These are phyloP conservation scores for Przewalskia tangutica DNA, from an alignment of 257 asterid genomes.

Conservation along the genomic window DNA sequence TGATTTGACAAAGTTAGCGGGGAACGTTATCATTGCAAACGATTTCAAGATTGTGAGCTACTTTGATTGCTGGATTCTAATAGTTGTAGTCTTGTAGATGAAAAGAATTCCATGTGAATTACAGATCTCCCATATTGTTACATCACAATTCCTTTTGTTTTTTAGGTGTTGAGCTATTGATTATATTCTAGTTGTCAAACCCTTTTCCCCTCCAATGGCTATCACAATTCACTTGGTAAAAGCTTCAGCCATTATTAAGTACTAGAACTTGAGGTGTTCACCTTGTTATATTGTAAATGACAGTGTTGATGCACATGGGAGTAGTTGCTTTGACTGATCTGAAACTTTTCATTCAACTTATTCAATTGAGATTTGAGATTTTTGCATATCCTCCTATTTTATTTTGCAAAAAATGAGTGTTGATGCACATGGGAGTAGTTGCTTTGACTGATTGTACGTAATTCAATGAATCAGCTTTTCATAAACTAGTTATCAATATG, in stretches of 20 bases:
- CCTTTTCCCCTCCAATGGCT: neutral
- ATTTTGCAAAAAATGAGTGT: too few relatives aligned
- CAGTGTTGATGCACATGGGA: neutral
- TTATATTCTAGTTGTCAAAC: neutral
- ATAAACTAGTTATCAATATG: neutral
- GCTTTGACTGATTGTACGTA: neutral
- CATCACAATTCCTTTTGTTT: neutral
- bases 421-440: neutral
- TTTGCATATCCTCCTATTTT: too few relatives aligned
- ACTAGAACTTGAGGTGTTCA: neutral
- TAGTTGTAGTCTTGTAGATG: neutral
- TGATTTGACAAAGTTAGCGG: neutral
- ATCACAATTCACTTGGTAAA: neutral
- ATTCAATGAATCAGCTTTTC: neutral
- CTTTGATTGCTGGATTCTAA: neutral
- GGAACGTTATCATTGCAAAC: neutral
- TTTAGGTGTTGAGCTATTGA: neutral
- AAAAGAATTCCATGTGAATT: neutral
- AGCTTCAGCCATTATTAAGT: neutral
- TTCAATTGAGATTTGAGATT: too few relatives aligned
- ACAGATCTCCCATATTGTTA: neutral
- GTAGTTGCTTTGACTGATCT: neutral
- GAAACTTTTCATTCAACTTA: too few relatives aligned
- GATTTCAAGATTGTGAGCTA: neutral
- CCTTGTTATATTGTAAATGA: neutral